Percentiles rank a stretch among this genome's conserved stretches.
phyloP scores from a whole-genome alignment of 768 basidiomycete species.

The Hemileccinum rubropunctum region DNA sequence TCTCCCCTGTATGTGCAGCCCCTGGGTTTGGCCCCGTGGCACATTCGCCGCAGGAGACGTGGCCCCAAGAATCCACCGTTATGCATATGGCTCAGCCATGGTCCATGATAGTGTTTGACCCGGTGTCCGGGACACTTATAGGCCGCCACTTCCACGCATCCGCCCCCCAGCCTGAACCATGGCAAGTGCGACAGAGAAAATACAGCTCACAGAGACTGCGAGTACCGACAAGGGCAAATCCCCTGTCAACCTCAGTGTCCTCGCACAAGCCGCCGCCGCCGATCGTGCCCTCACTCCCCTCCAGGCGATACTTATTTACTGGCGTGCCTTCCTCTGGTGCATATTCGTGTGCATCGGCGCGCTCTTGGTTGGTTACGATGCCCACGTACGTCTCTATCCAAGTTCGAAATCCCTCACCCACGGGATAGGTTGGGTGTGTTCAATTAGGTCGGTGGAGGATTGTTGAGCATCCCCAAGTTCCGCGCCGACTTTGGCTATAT shows the following conservation, averaged over 20 bases:
- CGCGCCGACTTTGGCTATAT: slow-evolving; percentile 26
- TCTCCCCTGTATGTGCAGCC: too few relatives aligned
- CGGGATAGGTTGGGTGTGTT: too few relatives aligned
- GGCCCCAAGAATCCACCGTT: too few relatives aligned
- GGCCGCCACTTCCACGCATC: neutral
- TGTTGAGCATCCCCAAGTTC: slow-evolving; percentile 22
- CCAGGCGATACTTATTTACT: slow-evolving; percentile 19
- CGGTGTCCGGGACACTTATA: neutral
- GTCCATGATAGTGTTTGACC: too few relatives aligned
- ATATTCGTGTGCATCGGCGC: slow-evolving; percentile 23
- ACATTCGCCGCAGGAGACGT: too few relatives aligned
- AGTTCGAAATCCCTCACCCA: neutral
- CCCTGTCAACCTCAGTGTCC: slow-evolving; percentile 13
- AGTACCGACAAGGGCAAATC: slow-evolving; percentile 6
- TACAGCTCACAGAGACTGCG: neutral
- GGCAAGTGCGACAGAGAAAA: slow-evolving; percentile 9
- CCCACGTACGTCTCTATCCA: slow-evolving; percentile 13
- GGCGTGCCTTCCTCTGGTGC: slow-evolving; percentile 26
- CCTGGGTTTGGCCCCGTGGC: too few relatives aligned
- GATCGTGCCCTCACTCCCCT: slow-evolving; percentile 20
- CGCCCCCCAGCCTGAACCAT: neutral
- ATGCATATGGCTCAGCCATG: neutral
- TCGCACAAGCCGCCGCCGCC: slow-evolving; percentile 20
- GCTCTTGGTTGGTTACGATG: slow-evolving; percentile 26
- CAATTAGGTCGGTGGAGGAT: slow-evolving; percentile 18